Evolutionary conservation across 345 rosid species (phyloP).

Genomic region (Crucihimalaya himalaica): DNA sequence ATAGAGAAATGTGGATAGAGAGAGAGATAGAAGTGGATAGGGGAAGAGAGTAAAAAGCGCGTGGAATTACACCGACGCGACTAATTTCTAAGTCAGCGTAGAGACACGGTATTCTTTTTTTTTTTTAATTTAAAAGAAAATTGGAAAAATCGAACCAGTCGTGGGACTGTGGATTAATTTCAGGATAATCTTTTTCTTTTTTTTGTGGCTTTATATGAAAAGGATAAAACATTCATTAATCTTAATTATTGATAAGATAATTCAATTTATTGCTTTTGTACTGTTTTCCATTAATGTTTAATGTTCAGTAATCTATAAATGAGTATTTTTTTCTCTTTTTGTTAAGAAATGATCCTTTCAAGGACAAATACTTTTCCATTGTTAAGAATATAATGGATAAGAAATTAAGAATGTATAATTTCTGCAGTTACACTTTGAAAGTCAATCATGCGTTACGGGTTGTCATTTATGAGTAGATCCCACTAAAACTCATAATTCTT

Average conservation of each 20-base stretch:
- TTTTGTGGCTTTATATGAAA: not conserved
- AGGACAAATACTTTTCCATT: too few species aligned
- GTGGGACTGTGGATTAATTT: constrained; percentile 35
- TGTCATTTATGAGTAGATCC: constrained; percentile 6
- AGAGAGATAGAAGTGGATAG: not conserved
- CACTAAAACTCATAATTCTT: not conserved
- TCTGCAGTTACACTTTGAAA: not conserved
- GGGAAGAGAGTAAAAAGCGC: constrained; percentile 28
- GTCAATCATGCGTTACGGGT: constrained; percentile 20
- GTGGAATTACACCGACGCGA: constrained; percentile 40
- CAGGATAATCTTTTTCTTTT: constrained; percentile 35
- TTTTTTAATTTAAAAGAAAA: not conserved
- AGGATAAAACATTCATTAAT: not conserved
- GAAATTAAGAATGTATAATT: too few species aligned
- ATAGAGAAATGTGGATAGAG: constrained; percentile 7
- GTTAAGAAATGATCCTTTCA: not conserved
- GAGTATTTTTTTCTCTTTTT: not conserved
- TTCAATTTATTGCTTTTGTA: not conserved
- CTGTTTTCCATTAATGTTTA: not conserved
- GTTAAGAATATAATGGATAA: too few species aligned
- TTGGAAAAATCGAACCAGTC: not conserved
- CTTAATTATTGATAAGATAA: constrained; percentile 21
- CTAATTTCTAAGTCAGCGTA: constrained; percentile 32
- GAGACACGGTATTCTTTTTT: constrained; percentile 36
- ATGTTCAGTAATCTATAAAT: not conserved